Evolutionary conservation across 176 grass and related monocot genomes (phyloP).

Genomic region (Musa schizocarpa): DNA sequence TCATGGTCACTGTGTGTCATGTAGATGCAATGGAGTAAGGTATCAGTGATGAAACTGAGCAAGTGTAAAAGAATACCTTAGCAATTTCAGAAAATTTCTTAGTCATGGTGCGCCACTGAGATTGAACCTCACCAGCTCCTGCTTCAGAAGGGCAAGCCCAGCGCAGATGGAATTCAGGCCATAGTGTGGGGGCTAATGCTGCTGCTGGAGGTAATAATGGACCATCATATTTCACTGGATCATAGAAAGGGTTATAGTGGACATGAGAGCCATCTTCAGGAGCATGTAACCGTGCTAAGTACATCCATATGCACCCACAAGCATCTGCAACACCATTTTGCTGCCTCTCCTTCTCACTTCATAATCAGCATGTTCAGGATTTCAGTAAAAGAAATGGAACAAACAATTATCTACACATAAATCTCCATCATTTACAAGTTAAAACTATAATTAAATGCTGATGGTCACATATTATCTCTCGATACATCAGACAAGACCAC

Average conservation of each 20-base stretch:
- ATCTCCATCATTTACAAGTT: background rate
- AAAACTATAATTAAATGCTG: background rate
- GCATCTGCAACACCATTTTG: conserved; percentile 44
- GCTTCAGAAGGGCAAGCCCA: conserved; percentile 82
- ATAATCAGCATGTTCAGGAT: background rate
- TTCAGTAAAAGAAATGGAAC: background rate
- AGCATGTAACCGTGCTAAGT: conserved; percentile 51
- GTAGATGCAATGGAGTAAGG: background rate
- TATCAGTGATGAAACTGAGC: background rate
- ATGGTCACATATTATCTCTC: background rate
- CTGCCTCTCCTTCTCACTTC: conserved; percentile 87
- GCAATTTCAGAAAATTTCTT: conserved; percentile 43
- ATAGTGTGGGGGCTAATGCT: conserved; percentile 81
- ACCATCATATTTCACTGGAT: conserved; percentile 33
- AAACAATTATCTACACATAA: conserved; percentile 1
- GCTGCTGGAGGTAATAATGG: conserved; percentile 77
- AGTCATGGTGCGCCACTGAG: conserved; percentile 56
- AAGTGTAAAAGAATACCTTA: conserved; percentile 39
- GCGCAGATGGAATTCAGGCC: conserved; percentile 93
- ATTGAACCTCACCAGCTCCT: conserved; percentile 66
- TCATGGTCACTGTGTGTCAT: background rate
- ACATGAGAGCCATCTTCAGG: conserved; percentile 61
- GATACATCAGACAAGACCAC: background rate
- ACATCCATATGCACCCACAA: conserved; percentile 73
- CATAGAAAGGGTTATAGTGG: conserved; percentile 87